phyloP scores from a whole-genome alignment of 2,329 filamentous ascomycete genomes.

The Penicillium paneum region DNA sequence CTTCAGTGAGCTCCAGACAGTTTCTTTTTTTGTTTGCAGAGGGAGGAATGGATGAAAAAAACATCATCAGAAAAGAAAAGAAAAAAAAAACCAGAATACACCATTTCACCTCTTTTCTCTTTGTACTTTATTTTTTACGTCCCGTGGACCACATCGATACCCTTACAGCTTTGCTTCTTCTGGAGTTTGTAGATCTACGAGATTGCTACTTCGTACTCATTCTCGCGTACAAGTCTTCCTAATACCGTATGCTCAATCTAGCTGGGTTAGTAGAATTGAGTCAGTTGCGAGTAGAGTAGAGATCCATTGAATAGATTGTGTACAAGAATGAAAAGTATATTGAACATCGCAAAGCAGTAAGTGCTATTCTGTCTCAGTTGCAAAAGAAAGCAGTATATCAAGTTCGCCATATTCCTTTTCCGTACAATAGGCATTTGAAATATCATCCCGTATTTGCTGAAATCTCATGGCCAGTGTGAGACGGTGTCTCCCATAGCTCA shows the following conservation, averaged over 20 bases:
- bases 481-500: conserved; percentile 5
- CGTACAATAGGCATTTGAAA: neutral
- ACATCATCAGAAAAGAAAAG: conserved; percentile 12
- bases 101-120: conserved; percentile 18
- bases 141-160: conserved; percentile 35
- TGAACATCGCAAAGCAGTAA: neutral
- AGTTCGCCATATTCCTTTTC: conserved; percentile 1
- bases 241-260: neutral
- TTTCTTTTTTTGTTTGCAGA: conserved; percentile 8
- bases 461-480: neutral
- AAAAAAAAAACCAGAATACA: conserved; percentile 11
- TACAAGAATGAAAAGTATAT: neutral
- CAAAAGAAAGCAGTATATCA: neutral
- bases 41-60: conserved; percentile 12
- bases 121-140: conserved; percentile 31
- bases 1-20: neutral
- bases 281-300: neutral
- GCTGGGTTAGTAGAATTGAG: neutral
- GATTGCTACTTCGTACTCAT: neutral
- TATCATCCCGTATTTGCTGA: neutral
- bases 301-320: conserved; percentile 1
- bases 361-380: neutral
- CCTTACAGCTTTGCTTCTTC: conserved; percentile 29
- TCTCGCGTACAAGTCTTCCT: neutral
- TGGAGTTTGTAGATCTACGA: neutral